phyloP scores from a whole-genome alignment of 371 early-diverging fungal species.

The Vairimorpha ceranae region DNA sequence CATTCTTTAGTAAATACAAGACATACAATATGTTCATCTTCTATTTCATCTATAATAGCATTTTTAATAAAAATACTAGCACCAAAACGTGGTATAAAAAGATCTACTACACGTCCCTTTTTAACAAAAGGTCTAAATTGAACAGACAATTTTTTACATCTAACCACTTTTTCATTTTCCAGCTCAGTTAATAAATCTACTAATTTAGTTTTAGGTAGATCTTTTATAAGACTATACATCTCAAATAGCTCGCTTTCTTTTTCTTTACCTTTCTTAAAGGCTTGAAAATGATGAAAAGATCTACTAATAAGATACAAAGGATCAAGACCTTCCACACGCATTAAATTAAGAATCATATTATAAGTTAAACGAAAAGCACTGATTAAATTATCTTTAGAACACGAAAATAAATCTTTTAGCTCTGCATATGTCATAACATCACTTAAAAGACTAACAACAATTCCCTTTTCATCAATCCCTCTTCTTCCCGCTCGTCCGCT shows the following conservation, averaged over 20 bases:
- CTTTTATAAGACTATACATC: slow-evolving; percentile 14
- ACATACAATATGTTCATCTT: slow-evolving; percentile 6
- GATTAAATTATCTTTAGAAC: slow-evolving; percentile 77
- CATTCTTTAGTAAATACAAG: slow-evolving; percentile 9
- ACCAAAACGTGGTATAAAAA: slow-evolving; percentile 41
- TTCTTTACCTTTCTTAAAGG: slow-evolving; percentile 42
- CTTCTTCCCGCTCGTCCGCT: slow-evolving; percentile 64
- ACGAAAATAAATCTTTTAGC: slow-evolving; percentile 52
- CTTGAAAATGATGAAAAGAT: slow-evolving; percentile 89
- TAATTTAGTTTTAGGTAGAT: not conserved
- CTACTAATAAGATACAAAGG: slow-evolving; percentile 85
- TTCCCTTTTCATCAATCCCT: slow-evolving; percentile 85
- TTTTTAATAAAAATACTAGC: slow-evolving; percentile 26
- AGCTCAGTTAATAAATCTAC: not conserved
- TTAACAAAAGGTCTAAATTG: slow-evolving; percentile 4
- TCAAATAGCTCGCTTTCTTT: slow-evolving; percentile 34
- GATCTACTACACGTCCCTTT: slow-evolving; percentile 49
- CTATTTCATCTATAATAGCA: slow-evolving; percentile 27
- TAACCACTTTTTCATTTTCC: slow-evolving; percentile 13
- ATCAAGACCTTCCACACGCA: slow-evolving; percentile 88
- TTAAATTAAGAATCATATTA: slow-evolving; percentile 93
- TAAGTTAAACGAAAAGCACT: slow-evolving; percentile 95
- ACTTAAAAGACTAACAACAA: slow-evolving; percentile 88
- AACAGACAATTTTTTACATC: slow-evolving; percentile 6
- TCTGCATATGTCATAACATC: slow-evolving; percentile 47